A percentile compares a stretch with the other conserved stretches of the same genome.
These are phyloP conservation scores for Pulveroboletus ravenelii DNA, from an alignment of 768 basidiomycete genomes.

Conservation along the genomic window DNA sequence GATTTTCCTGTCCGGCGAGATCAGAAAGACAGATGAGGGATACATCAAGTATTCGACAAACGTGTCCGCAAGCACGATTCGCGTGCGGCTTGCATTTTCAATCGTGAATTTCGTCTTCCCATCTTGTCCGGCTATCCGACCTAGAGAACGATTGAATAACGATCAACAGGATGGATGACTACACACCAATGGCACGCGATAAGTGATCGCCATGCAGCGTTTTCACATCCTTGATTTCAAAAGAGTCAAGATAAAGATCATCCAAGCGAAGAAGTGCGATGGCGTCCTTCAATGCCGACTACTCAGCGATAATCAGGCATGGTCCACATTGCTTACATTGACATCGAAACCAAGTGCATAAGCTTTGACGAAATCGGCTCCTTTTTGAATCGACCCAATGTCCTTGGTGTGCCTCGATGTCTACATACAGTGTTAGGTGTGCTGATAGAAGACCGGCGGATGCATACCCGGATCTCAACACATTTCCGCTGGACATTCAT, in stretches of 20 bases:
- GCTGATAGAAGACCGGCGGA: not conserved
- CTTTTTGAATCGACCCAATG: conserved; percentile 89
- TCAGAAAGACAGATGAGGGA: conserved; percentile 4
- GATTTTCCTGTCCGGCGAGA: conserved; percentile 65
- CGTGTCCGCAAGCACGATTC: conserved; percentile 99
- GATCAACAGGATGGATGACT: not conserved
- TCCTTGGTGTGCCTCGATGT: conserved; percentile 95
- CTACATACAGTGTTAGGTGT: conserved; percentile 35
- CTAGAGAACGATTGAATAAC: conserved; percentile 34
- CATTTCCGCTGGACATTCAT: conserved; percentile 91
- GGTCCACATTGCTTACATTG: conserved; percentile 53
- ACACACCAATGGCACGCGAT: conserved; percentile 89
- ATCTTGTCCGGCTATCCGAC: conserved; percentile 97
- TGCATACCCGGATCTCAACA: conserved; percentile 87
- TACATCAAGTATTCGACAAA: conserved; percentile 36
- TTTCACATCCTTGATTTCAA: conserved; percentile 99
- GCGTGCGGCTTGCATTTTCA: conserved; percentile 92
- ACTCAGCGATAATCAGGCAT: not conserved
- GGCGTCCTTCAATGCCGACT: conserved; percentile 61
- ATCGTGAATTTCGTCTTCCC: conserved; percentile 99
- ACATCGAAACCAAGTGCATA: conserved; percentile 94
- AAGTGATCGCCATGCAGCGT: conserved; percentile 96
- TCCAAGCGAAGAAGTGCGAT: conserved; percentile 93
- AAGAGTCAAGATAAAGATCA: conserved; percentile 96
- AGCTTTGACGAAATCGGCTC: conserved; percentile 95